Conservation (phyloP, 139 green algal species). For the Raphidocelis subcapitata region DNA sequence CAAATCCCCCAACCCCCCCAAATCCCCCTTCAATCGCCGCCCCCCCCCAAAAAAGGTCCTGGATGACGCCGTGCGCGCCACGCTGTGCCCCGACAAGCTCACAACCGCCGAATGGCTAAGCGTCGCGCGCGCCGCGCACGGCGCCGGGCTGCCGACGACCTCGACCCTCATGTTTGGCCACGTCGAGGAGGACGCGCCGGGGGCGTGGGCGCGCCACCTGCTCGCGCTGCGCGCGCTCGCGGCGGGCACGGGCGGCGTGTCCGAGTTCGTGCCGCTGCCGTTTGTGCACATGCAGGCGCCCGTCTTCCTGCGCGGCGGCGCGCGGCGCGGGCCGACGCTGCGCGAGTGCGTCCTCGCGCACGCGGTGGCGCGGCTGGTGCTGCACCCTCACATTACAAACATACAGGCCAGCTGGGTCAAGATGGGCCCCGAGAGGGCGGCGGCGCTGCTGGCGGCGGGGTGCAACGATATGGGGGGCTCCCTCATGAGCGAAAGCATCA, state of each 20-base stretch:
- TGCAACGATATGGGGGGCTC: constrained; percentile 92
- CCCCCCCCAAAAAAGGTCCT: too few species aligned
- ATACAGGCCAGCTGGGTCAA: constrained; percentile 79
- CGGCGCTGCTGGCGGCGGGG: constrained; percentile 66
- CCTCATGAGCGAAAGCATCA: constrained; percentile 95
- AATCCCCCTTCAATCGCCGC: too few species aligned
- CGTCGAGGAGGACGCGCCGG: constrained; percentile 64
- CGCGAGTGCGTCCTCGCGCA: constrained; percentile 82
- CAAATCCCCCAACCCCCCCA: too few species aligned
- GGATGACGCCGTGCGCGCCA: constrained; percentile 54
- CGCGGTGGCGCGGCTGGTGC: constrained; percentile 65
- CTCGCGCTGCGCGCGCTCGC: constrained; percentile 54
- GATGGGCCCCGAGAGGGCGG: constrained; percentile 76
- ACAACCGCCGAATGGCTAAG: constrained; percentile 57
- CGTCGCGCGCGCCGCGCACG: constrained; percentile 72
- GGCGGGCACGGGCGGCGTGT: constrained; percentile 37
- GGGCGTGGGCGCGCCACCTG: constrained; percentile 75
- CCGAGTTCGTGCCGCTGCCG: constrained; percentile 92
- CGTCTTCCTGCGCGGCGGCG: constrained; percentile 62
- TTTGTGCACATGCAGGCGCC: constrained; percentile 95
- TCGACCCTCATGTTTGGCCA: constrained; percentile 93
- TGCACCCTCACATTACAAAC: constrained; percentile 70
- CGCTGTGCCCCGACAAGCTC: constrained; percentile 91
- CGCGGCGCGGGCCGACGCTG: constrained; percentile 75
- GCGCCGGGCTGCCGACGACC: constrained; percentile 75